Conservation (phyloP, 441 rosid species). For the Pelargonium citronellum region DNA sequence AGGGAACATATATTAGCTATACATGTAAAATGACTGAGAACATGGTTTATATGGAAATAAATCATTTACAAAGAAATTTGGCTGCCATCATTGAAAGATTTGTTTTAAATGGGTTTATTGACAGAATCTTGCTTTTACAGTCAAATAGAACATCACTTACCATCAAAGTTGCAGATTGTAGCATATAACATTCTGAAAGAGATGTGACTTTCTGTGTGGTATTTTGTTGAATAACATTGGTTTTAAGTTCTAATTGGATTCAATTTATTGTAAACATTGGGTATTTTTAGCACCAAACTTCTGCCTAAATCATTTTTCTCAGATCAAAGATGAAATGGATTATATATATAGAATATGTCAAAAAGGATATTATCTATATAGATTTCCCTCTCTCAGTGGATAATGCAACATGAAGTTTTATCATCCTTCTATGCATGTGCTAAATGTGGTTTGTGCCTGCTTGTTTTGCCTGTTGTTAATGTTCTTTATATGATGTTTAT, state of each 20-base stretch:
- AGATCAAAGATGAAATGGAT: not conserved
- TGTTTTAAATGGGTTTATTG: not conserved
- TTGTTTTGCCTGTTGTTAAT: not conserved
- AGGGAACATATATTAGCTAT: too few relatives aligned
- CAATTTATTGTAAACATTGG: not conserved
- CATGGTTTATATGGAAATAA: too few relatives aligned
- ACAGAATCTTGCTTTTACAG: not conserved
- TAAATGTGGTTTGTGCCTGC: not conserved
- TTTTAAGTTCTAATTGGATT: not conserved
- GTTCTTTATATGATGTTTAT: not conserved
- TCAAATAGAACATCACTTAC: not conserved
- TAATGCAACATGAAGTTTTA: too few relatives aligned
- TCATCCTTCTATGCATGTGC: too few relatives aligned
- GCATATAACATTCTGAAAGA: not conserved
- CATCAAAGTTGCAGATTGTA: not conserved
- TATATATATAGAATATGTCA: not conserved
- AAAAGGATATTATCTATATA: not conserved
- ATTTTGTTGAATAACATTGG: not conserved
- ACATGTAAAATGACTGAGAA: too few relatives aligned
- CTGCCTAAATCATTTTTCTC: not conserved
- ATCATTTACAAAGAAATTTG: too few relatives aligned
- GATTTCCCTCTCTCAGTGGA: not conserved
- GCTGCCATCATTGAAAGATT: not conserved
- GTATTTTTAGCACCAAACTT: not conserved
- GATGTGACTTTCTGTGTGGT: not conserved